Evolutionary conservation across 805 yeast species (phyloP).

Genomic region (Babjeviella inositovora): DNA sequence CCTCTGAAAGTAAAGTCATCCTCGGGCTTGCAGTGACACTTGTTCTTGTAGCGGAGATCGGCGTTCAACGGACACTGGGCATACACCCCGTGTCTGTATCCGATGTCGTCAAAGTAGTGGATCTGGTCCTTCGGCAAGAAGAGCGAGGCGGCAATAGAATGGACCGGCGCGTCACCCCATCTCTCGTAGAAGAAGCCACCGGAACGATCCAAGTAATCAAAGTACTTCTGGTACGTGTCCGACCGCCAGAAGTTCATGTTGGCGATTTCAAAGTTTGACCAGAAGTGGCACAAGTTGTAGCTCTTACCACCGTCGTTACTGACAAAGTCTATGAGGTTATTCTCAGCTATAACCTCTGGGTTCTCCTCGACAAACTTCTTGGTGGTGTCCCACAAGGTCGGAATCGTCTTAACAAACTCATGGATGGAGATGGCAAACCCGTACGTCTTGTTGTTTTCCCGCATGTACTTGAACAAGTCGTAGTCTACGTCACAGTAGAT

Average conservation of each 20-base stretch:
- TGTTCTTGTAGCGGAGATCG: conserved; percentile 8
- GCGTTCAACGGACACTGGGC: conserved; percentile 34
- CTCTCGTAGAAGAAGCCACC: conserved; percentile 77
- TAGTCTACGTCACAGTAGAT: conserved; percentile 65
- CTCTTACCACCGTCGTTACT: conserved; percentile 54
- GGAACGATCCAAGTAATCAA: conserved; percentile 47
- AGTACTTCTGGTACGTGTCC: conserved; percentile 50
- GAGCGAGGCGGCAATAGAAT: conserved; percentile 57
- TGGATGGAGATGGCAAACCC: conserved; percentile 65
- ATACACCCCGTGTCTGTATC: conserved; percentile 62
- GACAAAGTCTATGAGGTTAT: conserved; percentile 56
- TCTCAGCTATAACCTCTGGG: conserved; percentile 40
- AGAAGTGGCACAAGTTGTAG: conserved; percentile 78
- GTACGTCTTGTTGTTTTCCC: conserved; percentile 53
- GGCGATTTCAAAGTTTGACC: conserved; percentile 80
- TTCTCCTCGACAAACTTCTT: conserved; percentile 41
- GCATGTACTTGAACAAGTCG: conserved; percentile 82
- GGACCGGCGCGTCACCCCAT: conserved; percentile 95
- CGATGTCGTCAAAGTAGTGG: conserved; percentile 62
- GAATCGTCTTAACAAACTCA: conserved; percentile 56
- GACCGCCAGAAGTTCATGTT: conserved; percentile 59
- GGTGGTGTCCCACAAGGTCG: conserved; percentile 64
- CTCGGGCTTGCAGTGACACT: conserved; percentile 20
- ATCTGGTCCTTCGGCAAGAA: conserved; percentile 38
- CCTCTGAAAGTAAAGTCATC: conserved; percentile 15